Conservation (phyloP, 2,329 filamentous ascomycete genomes). For the Fusarium sterilihyphosum region DNA sequence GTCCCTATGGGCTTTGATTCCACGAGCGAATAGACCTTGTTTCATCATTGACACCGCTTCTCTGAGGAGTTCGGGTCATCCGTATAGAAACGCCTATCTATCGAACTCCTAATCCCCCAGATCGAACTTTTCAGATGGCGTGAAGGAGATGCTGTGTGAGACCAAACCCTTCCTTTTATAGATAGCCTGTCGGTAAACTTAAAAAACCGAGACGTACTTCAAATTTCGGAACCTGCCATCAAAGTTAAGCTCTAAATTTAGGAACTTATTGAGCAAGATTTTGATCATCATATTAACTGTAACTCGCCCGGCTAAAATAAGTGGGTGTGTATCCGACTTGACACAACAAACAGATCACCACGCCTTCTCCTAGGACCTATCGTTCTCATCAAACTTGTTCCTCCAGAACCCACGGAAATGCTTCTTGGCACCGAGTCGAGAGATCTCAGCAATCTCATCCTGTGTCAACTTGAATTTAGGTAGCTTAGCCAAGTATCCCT, state of each 20-base stretch:
- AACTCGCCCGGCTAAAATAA: neutral
- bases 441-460: conserved; percentile 66
- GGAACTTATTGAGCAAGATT: neutral
- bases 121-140: neutral
- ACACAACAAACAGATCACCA: neutral
- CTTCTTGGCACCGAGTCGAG: conserved; percentile 65
- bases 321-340: neutral
- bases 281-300: neutral
- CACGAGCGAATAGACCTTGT: neutral
- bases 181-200: neutral
- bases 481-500: conserved; percentile 62
- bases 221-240: neutral
- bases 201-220: neutral
- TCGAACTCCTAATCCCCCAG: neutral
- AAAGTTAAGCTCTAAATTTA: neutral
- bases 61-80: neutral
- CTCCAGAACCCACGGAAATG: conserved; percentile 70
- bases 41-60: neutral
- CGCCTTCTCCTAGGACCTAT: conserved; percentile 49
- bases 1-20: neutral
- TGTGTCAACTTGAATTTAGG: conserved; percentile 67
- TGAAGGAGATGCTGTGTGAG: neutral
- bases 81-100: neutral
- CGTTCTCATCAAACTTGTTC: conserved; percentile 61
- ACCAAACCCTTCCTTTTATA: neutral